Conservation (phyloP, 441 rosid genomes). For the Arabidopsis hybrid region DNA sequence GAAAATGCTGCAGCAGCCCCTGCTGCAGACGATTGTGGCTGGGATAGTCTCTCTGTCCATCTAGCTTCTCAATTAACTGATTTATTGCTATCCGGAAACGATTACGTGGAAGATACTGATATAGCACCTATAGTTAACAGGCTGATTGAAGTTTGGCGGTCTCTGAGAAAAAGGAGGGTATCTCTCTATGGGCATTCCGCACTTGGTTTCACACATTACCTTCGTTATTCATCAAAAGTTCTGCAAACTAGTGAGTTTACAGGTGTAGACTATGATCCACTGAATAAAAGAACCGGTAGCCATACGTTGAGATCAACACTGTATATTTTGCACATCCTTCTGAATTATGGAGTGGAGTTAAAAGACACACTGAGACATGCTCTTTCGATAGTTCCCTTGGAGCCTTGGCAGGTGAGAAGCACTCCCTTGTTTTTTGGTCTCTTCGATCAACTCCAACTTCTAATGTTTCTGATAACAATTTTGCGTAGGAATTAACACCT, state of each 20-base stretch:
- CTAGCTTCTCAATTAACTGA: constrained; percentile 72
- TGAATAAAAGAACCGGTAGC: constrained; percentile 70
- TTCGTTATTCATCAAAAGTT: constrained; percentile 72
- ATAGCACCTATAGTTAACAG: constrained; percentile 59
- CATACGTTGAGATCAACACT: constrained; percentile 83
- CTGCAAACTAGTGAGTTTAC: constrained; percentile 56
- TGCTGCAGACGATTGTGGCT: constrained; percentile 67
- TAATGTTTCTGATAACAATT: constrained; percentile 33
- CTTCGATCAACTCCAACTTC: constrained; percentile 25
- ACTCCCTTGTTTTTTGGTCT: constrained; percentile 37
- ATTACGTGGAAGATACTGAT: constrained; percentile 57
- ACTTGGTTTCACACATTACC: constrained; percentile 81
- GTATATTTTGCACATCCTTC: constrained; percentile 83
- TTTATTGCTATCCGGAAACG: constrained; percentile 51
- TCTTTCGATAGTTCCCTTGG: constrained; percentile 85
- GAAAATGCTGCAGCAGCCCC: constrained; percentile 84
- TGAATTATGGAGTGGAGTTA: constrained; percentile 90
- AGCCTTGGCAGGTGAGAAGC: constrained; percentile 91
- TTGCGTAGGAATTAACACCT: constrained; percentile 84
- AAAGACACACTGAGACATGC: constrained; percentile 82
- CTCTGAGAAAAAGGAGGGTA: constrained; percentile 87
- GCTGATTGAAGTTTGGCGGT: constrained; percentile 86
- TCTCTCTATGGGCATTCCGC: constrained; percentile 94
- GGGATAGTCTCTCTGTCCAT: constrained; percentile 70
- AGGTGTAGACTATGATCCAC: constrained; percentile 63